Percentiles rank a stretch among this genome's conserved stretches.
phyloP scores from a whole-genome alignment of 345 rosid species.

The Salix brachista region DNA sequence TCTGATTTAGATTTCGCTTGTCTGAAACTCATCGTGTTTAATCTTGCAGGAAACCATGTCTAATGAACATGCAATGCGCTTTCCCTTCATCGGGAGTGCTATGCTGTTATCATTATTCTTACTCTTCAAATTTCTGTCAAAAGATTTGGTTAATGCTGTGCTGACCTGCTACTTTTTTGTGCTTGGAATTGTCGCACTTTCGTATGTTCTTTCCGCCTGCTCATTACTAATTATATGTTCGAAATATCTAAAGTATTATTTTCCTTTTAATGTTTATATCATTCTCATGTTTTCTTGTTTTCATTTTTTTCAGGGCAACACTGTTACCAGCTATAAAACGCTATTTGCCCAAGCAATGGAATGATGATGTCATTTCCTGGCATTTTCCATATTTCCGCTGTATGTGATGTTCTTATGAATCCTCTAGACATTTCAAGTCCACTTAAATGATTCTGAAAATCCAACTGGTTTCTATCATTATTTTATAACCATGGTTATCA shows the following conservation, averaged over 20 bases:
- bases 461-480: neutral
- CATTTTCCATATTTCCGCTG: conserved; percentile 72
- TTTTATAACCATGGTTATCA: neutral
- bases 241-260: neutral
- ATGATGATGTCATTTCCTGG: conserved; percentile 71
- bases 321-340: conserved; percentile 72
- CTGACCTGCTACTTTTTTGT: conserved; percentile 89
- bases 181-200: conserved; percentile 90
- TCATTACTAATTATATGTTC: neutral
- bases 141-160: conserved; percentile 95
- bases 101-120: conserved; percentile 90
- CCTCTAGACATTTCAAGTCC: neutral
- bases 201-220: conserved; percentile 53
- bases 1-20: neutral
- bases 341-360: conserved; percentile 77
- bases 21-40: conserved; percentile 8
- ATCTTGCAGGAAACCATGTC: conserved; percentile 91
- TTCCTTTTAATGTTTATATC: neutral
- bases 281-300: conserved; percentile 16
- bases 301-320: conserved; percentile 65
- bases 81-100: conserved; percentile 97
- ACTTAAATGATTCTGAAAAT: conserved; percentile 1
- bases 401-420: conserved; percentile 34
- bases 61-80: conserved; percentile 97
- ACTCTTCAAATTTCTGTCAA: conserved; percentile 90